Base-by-base conservation (phyloP, 2,329 filamentous ascomycete species). In the Fusarium proliferatum region DNA sequence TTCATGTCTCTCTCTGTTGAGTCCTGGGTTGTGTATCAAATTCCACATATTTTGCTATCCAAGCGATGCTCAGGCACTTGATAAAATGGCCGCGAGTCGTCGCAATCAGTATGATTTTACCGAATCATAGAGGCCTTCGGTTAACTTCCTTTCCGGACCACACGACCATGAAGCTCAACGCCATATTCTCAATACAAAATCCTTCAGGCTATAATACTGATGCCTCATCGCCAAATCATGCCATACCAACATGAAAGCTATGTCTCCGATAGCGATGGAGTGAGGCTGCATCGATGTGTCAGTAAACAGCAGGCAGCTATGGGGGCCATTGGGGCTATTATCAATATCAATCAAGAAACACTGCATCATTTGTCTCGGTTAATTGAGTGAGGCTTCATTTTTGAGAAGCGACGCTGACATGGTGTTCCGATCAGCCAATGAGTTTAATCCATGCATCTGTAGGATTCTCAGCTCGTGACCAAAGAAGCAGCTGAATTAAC, bases 131-230 rank as follows among this genome's bases (percentile, higher is more conserved):
- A 16, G n/a, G 4, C 6, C 11, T 19, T 52, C n/a, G 16, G 30
- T 2, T 0, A 15, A 26, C 12, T 53, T 16, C 3, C 12, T 11
- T 12, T 16, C 13, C 0, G 2, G 0, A 6, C 11, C 10, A 28
- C 13, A 9, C 2, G 5, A 16, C 13, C 12, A 12, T 1, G 6
- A 3, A 16, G 23, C 10, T 7, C 10, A 16, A 2, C 13, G 0
- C 6, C 19, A 4, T 4, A 38, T 26, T 53, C 12, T 26, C 7
- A 17, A 16, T 5, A 38, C 0, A 16, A 16, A 6, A 11, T 6
- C 2, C 7, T 17, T n/a, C 4, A 2, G 17, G 6, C 10, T 17
- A 28, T 9, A 9, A 30, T 28, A 9, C 5, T 21, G 7, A 12
- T 3, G 3, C 5, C 17, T 38, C 4, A 9, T 16, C 5, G 3